A percentile compares a stretch with the other conserved stretches of the same genome.
These are phyloP conservation scores for Orobanche coerulescens DNA, from an alignment of 257 asterid genomes.

Conservation along the genomic window DNA sequence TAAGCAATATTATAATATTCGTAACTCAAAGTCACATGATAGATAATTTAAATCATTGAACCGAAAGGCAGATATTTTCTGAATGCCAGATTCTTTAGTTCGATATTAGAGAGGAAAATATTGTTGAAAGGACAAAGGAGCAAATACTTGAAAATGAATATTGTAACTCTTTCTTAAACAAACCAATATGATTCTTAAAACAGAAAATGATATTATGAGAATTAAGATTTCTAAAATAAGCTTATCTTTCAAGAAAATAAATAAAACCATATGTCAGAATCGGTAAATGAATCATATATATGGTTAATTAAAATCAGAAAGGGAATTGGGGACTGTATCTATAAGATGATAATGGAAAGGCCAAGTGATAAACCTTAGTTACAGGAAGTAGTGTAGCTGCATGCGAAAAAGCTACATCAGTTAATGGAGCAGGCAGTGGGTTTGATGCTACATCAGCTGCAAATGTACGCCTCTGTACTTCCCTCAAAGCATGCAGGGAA, in stretches of 20 bases:
- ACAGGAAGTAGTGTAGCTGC: conserved; percentile 97
- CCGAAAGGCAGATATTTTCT: not conserved
- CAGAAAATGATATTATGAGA: not conserved
- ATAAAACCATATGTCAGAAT: not conserved
- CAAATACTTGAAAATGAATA: not conserved
- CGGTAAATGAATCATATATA: not conserved
- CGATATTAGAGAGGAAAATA: not conserved
- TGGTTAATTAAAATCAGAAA: conserved; percentile 1
- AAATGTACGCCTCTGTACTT: conserved; percentile 88
- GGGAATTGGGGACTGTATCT: not conserved
- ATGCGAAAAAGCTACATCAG: conserved; percentile 99
- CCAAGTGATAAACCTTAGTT: conserved; percentile 58
- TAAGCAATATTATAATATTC: conserved; percentile 8
- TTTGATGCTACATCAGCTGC: conserved; percentile 85
- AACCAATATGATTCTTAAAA: conserved; percentile 4
- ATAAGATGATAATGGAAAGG: conserved; percentile 17
- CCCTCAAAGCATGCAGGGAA: conserved; percentile 95
- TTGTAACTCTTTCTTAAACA: not conserved
- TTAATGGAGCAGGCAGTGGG: conserved; percentile 89
- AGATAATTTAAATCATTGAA: not conserved
- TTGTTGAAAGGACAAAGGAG: not conserved
- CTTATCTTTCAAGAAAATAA: not conserved
- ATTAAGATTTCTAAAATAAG: not conserved
- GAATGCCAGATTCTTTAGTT: not conserved
- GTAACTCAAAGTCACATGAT: not conserved